Conservation (phyloP, 306 rosid genomes). For the Myrica gale region DNA sequence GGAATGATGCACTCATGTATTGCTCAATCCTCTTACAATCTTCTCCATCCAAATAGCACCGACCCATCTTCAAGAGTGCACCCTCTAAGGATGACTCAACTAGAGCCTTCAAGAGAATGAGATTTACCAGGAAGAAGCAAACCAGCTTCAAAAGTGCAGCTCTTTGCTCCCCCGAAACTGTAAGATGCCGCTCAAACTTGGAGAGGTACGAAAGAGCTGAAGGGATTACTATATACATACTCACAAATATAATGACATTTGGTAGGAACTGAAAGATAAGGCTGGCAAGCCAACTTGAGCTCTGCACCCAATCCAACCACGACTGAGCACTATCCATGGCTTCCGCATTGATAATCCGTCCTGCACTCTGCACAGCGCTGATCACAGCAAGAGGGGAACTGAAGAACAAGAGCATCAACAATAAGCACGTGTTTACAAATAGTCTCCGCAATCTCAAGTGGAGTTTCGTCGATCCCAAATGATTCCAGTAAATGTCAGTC, state of each 20-base stretch:
- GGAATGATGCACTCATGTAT: constrained; percentile 88
- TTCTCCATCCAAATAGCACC: constrained; percentile 89
- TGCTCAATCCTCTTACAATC: constrained; percentile 98
- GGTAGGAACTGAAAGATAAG: constrained; percentile 90
- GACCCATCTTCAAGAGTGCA: constrained; percentile 76
- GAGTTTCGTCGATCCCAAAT: constrained; percentile 72
- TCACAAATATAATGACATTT: constrained; percentile 79
- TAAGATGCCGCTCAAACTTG: constrained; percentile 84
- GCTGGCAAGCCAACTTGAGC: constrained; percentile 92
- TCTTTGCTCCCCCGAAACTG: constrained; percentile 92
- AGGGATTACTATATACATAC: constrained; percentile 88
- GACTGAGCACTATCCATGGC: constrained; percentile 90
- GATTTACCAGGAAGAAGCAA: constrained; percentile 96
- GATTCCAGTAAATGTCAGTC: constrained; percentile 88
- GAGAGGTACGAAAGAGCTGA: constrained; percentile 91
- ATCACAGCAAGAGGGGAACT: constrained; percentile 96
- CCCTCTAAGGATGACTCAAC: constrained; percentile 92
- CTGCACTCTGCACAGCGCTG: constrained; percentile 77
- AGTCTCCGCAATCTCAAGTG: constrained; percentile 67
- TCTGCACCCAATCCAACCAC: constrained; percentile 91
- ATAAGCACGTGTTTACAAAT: constrained; percentile 74
- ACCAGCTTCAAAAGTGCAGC: constrained; percentile 95
- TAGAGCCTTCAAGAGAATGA: constrained; percentile 76
- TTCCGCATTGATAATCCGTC: constrained; percentile 81
- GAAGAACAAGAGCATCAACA: constrained; percentile 76